phyloP scores from a whole-genome alignment of 306 rosid species.

The Dalbergia cochinchinensis region DNA sequence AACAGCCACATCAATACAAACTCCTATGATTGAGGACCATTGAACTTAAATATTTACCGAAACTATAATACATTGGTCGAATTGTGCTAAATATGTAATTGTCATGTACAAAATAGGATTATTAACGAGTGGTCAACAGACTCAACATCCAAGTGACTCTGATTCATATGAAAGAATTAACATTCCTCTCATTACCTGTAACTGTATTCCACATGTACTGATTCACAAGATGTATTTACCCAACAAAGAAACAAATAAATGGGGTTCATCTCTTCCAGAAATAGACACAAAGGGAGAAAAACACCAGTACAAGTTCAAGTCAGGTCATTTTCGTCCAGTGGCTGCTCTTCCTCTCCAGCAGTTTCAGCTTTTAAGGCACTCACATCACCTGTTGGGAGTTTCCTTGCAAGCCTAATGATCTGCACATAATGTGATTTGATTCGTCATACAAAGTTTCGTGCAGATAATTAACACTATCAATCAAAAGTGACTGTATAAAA shows the following conservation, averaged over 20 bases:
- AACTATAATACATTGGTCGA: not conserved
- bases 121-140: conserved; percentile 17
- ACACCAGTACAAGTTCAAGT: conserved; percentile 52
- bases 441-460: conserved; percentile 28
- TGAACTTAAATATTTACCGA: not conserved
- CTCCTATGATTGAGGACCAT: no score
- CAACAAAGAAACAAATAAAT: conserved; percentile 10
- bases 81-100: not conserved
- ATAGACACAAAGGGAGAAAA: not conserved
- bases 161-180: not conserved
- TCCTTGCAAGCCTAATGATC: conserved; percentile 89
- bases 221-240: not conserved
- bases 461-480: conserved; percentile 1
- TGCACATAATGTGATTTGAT: conserved; percentile 52
- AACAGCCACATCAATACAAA: no score
- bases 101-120: not conserved
- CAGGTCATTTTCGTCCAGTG: conserved; percentile 90
- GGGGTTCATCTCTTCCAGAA: conserved; percentile 28
- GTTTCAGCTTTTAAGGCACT: conserved; percentile 58
- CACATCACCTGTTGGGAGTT: conserved; percentile 91
- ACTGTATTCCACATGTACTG: conserved; percentile 8
- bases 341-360: conserved; percentile 59
- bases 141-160: conserved; percentile 6
- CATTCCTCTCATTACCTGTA: conserved; percentile 7
- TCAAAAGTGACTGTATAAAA: not conserved